A percentile compares a stretch with the other conserved stretches of the same genome.
phyloP scores from a whole-genome alignment of 805 yeast species.

The Candida tallmaniae region DNA sequence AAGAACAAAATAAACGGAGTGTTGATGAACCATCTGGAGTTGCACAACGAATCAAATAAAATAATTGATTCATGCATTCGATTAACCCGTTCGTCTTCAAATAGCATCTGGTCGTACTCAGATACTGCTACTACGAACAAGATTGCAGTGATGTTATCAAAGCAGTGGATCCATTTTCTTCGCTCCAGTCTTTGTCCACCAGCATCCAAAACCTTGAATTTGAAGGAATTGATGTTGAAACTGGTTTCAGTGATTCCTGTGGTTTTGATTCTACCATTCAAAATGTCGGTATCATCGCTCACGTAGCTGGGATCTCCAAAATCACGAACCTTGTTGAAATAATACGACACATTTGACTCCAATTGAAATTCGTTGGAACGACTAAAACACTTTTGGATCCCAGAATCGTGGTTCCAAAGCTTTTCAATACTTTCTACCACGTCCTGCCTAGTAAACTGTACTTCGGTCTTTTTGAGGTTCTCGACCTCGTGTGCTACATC shows the following conservation, averaged over 20 bases:
- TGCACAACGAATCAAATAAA: constrained; percentile 77
- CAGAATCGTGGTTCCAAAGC: constrained; percentile 70
- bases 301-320: constrained; percentile 61
- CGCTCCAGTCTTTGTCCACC: constrained; percentile 95
- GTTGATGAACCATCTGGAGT: constrained; percentile 76
- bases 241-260: constrained; percentile 90
- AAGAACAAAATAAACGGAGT: constrained; percentile 88
- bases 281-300: constrained; percentile 78
- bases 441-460: constrained; percentile 32
- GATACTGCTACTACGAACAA: constrained; percentile 84
- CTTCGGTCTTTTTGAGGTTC: constrained; percentile 10
- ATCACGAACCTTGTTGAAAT: constrained; percentile 66
- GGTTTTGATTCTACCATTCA: constrained; percentile 89
- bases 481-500: neutral
- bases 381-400: constrained; percentile 54
- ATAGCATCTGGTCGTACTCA: constrained; percentile 88
- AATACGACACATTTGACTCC: constrained; percentile 78
- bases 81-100: constrained; percentile 85
- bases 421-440: constrained; percentile 66
- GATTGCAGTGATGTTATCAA: constrained; percentile 84
- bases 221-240: constrained; percentile 60
- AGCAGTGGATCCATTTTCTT: constrained; percentile 92
- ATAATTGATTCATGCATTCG: constrained; percentile 87
- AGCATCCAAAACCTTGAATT: constrained; percentile 82
- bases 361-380: constrained; percentile 77